A percentile compares a stretch with the other conserved stretches of the same genome.
Evolutionary conservation across 495 filamentous ascomycete species (phyloP).

Genomic region (Mytilinidion resinicola): DNA sequence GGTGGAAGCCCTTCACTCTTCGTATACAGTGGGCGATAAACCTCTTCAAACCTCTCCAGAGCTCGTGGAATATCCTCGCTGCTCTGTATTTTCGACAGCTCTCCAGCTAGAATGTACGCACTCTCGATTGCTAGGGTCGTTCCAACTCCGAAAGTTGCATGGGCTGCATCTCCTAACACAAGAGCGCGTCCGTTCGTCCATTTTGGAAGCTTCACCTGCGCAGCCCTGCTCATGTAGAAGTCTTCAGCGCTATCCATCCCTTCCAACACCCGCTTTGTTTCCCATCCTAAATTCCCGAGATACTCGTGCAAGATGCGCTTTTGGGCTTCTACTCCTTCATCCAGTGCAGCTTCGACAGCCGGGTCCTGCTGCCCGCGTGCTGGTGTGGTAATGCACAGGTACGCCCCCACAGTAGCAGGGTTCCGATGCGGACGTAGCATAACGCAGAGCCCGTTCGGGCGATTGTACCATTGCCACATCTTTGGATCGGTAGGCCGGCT

Average conservation of each 20-base stretch:
- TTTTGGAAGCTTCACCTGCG: conserved; percentile 9
- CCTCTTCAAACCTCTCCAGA: no score
- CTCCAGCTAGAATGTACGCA: conserved; percentile 24
- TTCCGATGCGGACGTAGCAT: no score
- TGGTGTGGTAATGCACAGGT: no score
- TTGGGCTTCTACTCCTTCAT: no score
- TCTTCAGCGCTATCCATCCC: conserved; percentile 24
- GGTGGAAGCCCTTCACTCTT: no score
- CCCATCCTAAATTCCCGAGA: neutral
- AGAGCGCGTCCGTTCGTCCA: conserved; percentile 12
- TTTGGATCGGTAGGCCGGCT: conserved; percentile 2
- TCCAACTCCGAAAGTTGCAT: conserved; percentile 20
- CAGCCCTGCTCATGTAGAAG: conserved; percentile 22
- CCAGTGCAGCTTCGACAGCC: no score
- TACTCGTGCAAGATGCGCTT: no score
- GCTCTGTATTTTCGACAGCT: conserved; percentile 14
- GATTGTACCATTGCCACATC: conserved; percentile 18
- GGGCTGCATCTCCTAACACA: conserved; percentile 23
- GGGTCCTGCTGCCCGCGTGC: no score
- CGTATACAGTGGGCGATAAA: no score
- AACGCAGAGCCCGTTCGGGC: neutral
- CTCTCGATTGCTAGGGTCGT: conserved; percentile 23
- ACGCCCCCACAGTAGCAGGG: no score
- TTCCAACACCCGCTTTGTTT: conserved; percentile 15
- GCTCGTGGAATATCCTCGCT: no score